A percentile compares a stretch with the other conserved stretches of the same genome.
These are phyloP conservation scores for Cytospora chrysosperma DNA, from an alignment of 2,329 filamentous ascomycete species.

Conservation along the genomic window DNA sequence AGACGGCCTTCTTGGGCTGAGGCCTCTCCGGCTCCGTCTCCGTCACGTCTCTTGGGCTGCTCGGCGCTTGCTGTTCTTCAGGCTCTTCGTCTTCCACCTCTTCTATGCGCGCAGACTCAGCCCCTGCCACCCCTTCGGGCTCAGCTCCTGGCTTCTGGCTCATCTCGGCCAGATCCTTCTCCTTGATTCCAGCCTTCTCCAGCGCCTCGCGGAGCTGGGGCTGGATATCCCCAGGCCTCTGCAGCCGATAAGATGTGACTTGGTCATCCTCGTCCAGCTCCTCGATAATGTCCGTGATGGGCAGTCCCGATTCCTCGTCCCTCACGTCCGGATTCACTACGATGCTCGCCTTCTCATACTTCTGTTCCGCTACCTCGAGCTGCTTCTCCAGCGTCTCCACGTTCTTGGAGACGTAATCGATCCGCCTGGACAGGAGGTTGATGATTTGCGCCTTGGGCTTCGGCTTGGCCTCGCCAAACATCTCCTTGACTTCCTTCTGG, in stretches of 20 bases:
- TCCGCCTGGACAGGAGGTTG: constrained; percentile 67
- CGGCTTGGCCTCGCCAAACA: constrained; percentile 42
- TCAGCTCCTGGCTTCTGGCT: constrained; percentile 1
- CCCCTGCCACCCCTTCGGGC: background rate
- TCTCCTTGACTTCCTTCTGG: constrained; percentile 54
- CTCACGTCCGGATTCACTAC: constrained; percentile 59
- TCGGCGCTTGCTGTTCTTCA: background rate
- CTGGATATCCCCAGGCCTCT: constrained; percentile 66
- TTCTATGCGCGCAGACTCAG: constrained; percentile 2
- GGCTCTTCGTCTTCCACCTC: background rate
- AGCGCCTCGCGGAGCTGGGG: constrained; percentile 70
- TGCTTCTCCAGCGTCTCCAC: constrained; percentile 72
- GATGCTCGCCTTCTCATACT: constrained; percentile 62
- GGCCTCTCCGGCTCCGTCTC: background rate
- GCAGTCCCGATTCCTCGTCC: constrained; percentile 65
- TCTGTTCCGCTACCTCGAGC: constrained; percentile 66
- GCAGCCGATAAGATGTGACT: constrained; percentile 66
- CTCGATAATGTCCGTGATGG: constrained; percentile 88
- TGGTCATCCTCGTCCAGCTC: constrained; percentile 90
- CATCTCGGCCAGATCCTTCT: constrained; percentile 25
- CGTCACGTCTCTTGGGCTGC: background rate
- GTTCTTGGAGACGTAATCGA: constrained; percentile 89
- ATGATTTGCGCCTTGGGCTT: constrained; percentile 63
- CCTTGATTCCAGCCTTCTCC: constrained; percentile 69
- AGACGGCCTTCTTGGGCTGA: constrained; percentile 54